Evolutionary conservation across 2,329 filamentous ascomycete species (phyloP).

Genomic region (Metarhizium humberi): DNA sequence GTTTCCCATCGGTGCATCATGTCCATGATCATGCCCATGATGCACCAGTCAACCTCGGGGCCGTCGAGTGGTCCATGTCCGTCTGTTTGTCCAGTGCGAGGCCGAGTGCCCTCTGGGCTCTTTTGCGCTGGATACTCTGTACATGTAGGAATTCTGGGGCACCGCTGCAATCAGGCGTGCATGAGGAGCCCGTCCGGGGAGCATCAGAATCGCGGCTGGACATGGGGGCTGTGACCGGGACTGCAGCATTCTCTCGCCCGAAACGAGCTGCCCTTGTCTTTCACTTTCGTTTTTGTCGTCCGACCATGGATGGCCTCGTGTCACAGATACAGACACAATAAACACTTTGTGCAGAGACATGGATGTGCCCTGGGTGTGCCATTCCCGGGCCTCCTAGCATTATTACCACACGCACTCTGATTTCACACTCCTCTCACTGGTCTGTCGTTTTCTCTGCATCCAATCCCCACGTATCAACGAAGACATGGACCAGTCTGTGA

Average conservation of each 20-base stretch:
- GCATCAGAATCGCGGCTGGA: not conserved
- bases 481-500: not conserved
- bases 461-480: not conserved
- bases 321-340: not conserved
- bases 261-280: not conserved
- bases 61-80: too few species aligned
- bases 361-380: not conserved
- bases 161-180: not conserved
- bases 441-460: not conserved
- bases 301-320: not conserved
- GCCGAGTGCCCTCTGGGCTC: not conserved
- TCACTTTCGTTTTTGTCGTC: not conserved
- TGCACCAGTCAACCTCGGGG: too few species aligned
- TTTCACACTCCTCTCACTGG: not conserved
- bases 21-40: not conserved
- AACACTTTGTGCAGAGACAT: not conserved
- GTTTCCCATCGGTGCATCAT: not conserved
- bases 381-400: not conserved
- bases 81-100: not conserved
- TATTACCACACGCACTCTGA: not conserved
- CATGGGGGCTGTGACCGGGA: not conserved
- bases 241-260: not conserved
- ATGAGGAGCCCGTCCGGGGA: not conserved
- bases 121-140: not conserved
- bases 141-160: too few species aligned